A percentile compares a stretch with the other conserved stretches of the same genome.
These are phyloP conservation scores for Ceratocystis papillata DNA, from an alignment of 2,329 filamentous ascomycete genomes.

Conservation along the genomic window DNA sequence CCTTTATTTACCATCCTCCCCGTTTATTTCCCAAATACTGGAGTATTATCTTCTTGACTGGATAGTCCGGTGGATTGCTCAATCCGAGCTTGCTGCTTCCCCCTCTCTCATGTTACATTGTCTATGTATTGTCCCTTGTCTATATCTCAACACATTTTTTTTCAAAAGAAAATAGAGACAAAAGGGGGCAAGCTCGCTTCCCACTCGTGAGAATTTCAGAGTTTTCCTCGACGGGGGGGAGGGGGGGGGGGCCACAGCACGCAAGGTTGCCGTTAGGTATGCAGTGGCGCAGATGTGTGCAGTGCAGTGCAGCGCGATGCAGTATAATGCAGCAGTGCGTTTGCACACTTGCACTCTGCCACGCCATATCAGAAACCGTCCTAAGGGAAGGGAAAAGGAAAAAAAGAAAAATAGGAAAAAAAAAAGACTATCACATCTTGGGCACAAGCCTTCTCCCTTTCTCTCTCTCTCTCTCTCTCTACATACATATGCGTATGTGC, in stretches of 20 bases:
- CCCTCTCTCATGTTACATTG: constrained; percentile 1
- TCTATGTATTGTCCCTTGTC: neutral
- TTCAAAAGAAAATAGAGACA: neutral
- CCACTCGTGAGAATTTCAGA: neutral
- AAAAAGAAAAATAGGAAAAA: too few species aligned
- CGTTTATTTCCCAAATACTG: too few species aligned
- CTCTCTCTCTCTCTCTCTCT: too few species aligned
- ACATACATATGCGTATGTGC: too few species aligned
- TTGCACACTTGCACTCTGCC: neutral
- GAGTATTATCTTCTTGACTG: too few species aligned
- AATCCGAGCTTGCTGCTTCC: neutral
- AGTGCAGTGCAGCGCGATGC: neutral
- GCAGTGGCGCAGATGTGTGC: constrained; percentile 1
- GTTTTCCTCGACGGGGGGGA: neutral
- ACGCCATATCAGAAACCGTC: neutral
- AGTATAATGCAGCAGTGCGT: neutral
- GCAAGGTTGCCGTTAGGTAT: neutral
- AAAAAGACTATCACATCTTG: too few species aligned
- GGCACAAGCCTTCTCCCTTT: too few species aligned
- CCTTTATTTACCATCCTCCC: too few species aligned
- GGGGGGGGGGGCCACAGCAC: neutral
- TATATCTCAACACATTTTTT: neutral
- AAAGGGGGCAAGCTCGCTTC: neutral
- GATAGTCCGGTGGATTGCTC: too few species aligned
- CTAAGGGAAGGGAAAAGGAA: too few species aligned